phyloP scores from a whole-genome alignment of 345 rosid genomes.

The Citrus trifoliata region DNA sequence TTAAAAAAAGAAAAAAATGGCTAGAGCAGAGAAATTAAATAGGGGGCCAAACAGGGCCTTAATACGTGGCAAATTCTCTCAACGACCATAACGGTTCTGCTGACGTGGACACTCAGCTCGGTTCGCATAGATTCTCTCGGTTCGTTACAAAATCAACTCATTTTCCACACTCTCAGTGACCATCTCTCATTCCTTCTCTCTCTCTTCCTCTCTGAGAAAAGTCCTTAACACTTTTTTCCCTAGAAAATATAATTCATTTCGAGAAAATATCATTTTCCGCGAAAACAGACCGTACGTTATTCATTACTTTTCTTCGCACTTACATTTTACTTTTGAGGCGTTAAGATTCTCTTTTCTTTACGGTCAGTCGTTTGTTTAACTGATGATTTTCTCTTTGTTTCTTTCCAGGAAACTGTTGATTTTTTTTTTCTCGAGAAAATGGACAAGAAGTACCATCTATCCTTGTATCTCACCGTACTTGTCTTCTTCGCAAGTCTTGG shows the following conservation, averaged over 20 bases:
- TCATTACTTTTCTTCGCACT: neutral
- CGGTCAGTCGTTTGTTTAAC: neutral
- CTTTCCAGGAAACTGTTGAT: slow-evolving; percentile 15
- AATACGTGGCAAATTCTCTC: neutral
- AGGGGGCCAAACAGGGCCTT: neutral
- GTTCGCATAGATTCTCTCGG: neutral
- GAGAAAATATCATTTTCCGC: neutral
- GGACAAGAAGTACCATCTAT: slow-evolving; percentile 17
- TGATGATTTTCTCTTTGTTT: slow-evolving; percentile 12
- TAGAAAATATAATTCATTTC: neutral
- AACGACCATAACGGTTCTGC: slow-evolving; percentile 36
- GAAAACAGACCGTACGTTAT: neutral
- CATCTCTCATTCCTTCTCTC: neutral
- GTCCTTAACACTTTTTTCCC: slow-evolving; percentile 1
- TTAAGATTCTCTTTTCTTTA: neutral
- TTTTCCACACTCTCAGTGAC: neutral
- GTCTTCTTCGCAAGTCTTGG: slow-evolving; percentile 34
- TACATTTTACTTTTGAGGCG: neutral
- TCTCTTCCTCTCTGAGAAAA: neutral
- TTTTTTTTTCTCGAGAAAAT: slow-evolving; percentile 26
- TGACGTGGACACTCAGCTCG: slow-evolving; percentile 31
- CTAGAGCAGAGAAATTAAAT: neutral
- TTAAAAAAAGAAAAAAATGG: neutral
- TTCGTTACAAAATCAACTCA: neutral
- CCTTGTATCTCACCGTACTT: slow-evolving; percentile 16